A percentile compares a stretch with the other conserved stretches of the same genome.
These are phyloP conservation scores for Fraxinus sp. DNA, from an alignment of 305 asterid genomes.

Conservation along the genomic window DNA sequence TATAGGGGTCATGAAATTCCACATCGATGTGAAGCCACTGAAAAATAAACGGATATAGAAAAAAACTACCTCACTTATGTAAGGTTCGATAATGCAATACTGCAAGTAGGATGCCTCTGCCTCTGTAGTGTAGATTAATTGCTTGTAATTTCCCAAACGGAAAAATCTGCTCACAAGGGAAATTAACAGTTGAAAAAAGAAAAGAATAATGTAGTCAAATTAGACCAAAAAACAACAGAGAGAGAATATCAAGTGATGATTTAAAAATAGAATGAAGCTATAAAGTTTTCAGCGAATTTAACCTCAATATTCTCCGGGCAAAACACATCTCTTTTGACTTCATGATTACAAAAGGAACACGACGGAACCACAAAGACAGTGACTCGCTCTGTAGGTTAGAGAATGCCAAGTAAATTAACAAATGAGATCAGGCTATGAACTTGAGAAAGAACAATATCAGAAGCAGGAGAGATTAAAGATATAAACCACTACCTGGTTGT, in stretches of 20 bases:
- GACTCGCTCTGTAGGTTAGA: constrained; percentile 62
- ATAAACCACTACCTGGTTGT: constrained; percentile 48
- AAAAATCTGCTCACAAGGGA: constrained; percentile 46
- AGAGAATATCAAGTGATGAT: not conserved
- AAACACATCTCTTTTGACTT: constrained; percentile 76
- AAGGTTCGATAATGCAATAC: constrained; percentile 80
- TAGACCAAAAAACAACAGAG: not conserved
- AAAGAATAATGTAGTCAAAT: not conserved
- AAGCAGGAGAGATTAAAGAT: constrained; percentile 13
- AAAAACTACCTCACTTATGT: constrained; percentile 60
- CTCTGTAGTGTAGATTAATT: constrained; percentile 56
- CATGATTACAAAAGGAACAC: constrained; percentile 53
- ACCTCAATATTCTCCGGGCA: constrained; percentile 79
- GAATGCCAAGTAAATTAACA: constrained; percentile 15
- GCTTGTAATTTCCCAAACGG: constrained; percentile 73
- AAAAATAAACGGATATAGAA: not conserved
- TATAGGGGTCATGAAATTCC: not conserved
- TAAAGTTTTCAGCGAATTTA: constrained; percentile 8
- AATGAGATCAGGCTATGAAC: constrained; percentile 9
- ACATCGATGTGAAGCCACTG: not conserved
- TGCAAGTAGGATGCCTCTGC: constrained; percentile 83
- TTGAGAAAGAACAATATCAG: not conserved
- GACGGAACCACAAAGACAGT: constrained; percentile 72
- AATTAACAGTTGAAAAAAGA: constrained; percentile 17
- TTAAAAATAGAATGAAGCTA: constrained; percentile 5